Base-by-base conservation (phyloP, 164 flowering plant species). In the Kalanchoe fedtschenkoi region DNA sequence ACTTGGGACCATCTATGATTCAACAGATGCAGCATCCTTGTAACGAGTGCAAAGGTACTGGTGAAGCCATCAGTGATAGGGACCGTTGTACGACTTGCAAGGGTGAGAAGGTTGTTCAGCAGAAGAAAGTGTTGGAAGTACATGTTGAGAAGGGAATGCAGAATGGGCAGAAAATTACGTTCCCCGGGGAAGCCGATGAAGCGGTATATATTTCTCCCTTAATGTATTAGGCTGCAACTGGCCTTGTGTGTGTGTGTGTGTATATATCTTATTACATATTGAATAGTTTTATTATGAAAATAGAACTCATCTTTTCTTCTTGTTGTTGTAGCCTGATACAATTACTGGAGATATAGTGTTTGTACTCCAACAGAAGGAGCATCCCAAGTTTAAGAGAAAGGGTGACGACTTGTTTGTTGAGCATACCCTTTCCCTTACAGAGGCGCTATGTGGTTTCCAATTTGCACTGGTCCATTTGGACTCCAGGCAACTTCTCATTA, bases 361-460 rank as follows among this genome's bases (percentile, higher is more conserved):
- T 69, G 81, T 82, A 53, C 68, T 84, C 6, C 87, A 84, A 62
- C 85, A 80, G 66, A 84, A 79, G 67, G 89, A 84, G 62, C 89
- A 84, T 39, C 85, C 85, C 2, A 84, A 76, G 72, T 82, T 80
- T 44, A 84, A 77, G 67, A 60, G 89, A 37, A 84, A 79, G 81
- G 82, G 81, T 22, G 87, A 84, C 73, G 89, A 84, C 66, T 58
- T 84, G 5, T 74, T 80, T 61, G 75, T 72, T 1, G 85, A 82
- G 54, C 89, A 84, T 53, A 74, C 82, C 10, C 62, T 82, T 58
- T 65, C 75, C 17, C 78, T 84, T 0, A 76, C 81, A 0, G 89
- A 84, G 69, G 82, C 87, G 21, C 82, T 82, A 6, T 84, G 89
- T 67, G 89, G 89, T 55, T 84, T 84, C 76, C 86, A 81, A 34